These are phyloP conservation scores for Allantophomopsis lycopodina DNA, from an alignment of 2,329 filamentous ascomycete species.

Conservation along the genomic window DNA sequence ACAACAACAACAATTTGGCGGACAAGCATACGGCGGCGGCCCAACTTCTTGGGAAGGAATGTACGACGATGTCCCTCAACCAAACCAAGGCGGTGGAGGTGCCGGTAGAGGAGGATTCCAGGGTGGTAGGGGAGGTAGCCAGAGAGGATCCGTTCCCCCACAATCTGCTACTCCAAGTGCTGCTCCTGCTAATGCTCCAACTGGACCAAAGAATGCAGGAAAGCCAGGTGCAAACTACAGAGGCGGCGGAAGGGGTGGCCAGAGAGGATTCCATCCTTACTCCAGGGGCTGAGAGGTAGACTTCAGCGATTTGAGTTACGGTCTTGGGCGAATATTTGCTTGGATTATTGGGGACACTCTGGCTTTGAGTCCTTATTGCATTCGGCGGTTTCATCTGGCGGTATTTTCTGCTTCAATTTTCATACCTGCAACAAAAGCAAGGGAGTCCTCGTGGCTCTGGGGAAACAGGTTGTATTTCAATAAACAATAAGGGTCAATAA, in stretches of 20 bases:
- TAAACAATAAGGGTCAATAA: too few relatives aligned
- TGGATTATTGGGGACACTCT: too few relatives aligned
- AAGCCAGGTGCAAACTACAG: slow-evolving; percentile 87
- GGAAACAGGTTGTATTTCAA: too few relatives aligned
- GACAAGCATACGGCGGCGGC: slow-evolving; percentile 33
- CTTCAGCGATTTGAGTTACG: too few relatives aligned
- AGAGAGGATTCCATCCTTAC: slow-evolving; percentile 73
- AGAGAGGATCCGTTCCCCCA: slow-evolving; percentile 18
- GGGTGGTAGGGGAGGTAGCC: slow-evolving; percentile 13
- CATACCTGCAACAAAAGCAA: too few relatives aligned
- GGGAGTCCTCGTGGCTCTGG: too few relatives aligned
- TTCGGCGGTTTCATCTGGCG: too few relatives aligned
- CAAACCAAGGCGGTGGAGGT: slow-evolving; percentile 34
- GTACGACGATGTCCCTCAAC: slow-evolving; percentile 92
- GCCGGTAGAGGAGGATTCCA: slow-evolving; percentile 12
- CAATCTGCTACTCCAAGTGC: slow-evolving; percentile 27
- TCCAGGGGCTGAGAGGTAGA: slow-evolving; percentile 14
- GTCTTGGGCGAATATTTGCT: too few relatives aligned
- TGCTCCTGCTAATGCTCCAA: slow-evolving; percentile 73
- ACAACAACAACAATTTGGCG: slow-evolving; percentile 30
- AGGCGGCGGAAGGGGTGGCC: slow-evolving; percentile 67
- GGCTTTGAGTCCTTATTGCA: too few relatives aligned
- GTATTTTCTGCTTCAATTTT: too few relatives aligned
- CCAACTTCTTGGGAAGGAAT: slow-evolving; percentile 94
- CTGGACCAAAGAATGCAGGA: slow-evolving; percentile 89